Base-by-base conservation (phyloP, 352 stramenopile genomes). In the Globisporangium nunn region DNA sequence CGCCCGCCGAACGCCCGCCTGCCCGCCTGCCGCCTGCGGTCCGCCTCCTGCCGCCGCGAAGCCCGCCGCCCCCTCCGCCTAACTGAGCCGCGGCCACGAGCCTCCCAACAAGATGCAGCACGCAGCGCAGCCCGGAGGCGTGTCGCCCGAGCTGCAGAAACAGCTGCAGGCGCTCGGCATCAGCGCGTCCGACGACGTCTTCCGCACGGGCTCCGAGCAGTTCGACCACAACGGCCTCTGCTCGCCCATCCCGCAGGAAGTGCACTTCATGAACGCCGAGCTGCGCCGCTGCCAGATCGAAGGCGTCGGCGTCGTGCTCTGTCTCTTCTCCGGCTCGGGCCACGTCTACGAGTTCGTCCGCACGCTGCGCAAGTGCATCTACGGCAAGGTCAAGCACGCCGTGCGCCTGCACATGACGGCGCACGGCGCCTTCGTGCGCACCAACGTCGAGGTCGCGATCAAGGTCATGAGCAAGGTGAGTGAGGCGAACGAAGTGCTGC, bases 381-480 rank as follows among this genome's bases (percentile, higher is more conserved):
- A 91, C 66, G 83, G 83, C 46, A 93, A 93, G 62, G 83, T 93
- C 18, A 93, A 93, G 64, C 83, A 93, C 64, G 83, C 83, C 35
- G 83, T 93, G 59, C 77, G 81, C n/a, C 73, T 93, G 56, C 78
- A 90, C 52, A 75, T 90, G 67, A 87, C 75, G 7, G 56, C 68
- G 11, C 75, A 86, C 48, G 83, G 83, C 44, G 86, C 81, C 8
- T 91, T 93, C 44, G 68, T 91, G 50, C 83, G 83, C 52, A 93
- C 81, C 18, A 83, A 85, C 56, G 73, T 78, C 47, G 83, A 93
- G 50, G 83, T 93, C 47, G 83, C 83, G 23, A 90, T 93, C 58
- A 93, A 93, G 59, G 76, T 93, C 64, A 93, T 93, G 83, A 93
- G 83, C 72, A 91, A 91, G 75, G 81, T 91, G 43, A 29, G 61